phyloP scores from a whole-genome alignment of 192 early-diverging fungal genomes.

The Phlyctochytrium arcticum region DNA sequence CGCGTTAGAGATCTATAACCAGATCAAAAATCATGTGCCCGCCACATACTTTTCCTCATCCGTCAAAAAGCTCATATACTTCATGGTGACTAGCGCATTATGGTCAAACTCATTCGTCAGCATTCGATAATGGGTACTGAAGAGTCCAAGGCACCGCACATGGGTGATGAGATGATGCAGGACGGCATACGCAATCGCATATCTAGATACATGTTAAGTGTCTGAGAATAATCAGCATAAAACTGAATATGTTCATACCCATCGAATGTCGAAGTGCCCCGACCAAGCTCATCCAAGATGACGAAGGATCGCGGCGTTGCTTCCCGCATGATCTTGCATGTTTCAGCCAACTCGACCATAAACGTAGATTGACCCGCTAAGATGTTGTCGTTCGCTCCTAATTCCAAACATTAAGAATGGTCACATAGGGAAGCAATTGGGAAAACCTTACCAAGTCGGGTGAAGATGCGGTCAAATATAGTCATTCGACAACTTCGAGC shows the following conservation, averaged over 20 bases:
- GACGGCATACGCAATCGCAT: slow-evolving; percentile 91
- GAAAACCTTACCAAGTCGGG: slow-evolving; percentile 68
- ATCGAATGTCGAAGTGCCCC: slow-evolving; percentile 96
- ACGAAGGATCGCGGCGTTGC: slow-evolving; percentile 88
- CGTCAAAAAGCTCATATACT: slow-evolving; percentile 71
- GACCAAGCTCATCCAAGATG: slow-evolving; percentile 95
- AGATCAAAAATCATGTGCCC: not conserved
- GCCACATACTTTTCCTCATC: slow-evolving; percentile 62
- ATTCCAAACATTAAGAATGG: too few relatives aligned
- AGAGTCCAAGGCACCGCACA: slow-evolving; percentile 84
- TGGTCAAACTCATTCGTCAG: slow-evolving; percentile 81
- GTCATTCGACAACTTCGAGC: slow-evolving; percentile 68
- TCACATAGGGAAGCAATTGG: not conserved
- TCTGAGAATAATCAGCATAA: not conserved
- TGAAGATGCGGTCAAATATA: slow-evolving; percentile 92
- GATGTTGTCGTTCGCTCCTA: slow-evolving; percentile 92
- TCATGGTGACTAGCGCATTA: slow-evolving; percentile 71
- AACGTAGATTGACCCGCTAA: slow-evolving; percentile 93
- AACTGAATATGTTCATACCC: slow-evolving; percentile 43
- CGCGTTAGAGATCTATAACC: not conserved
- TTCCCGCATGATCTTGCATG: slow-evolving; percentile 84
- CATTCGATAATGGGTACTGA: slow-evolving; percentile 94
- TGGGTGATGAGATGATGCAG: slow-evolving; percentile 78
- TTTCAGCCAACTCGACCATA: slow-evolving; percentile 92
- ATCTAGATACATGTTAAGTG: slow-evolving; percentile 7